phyloP scores from a whole-genome alignment of 805 yeast species.

The Candida methanosorbosa region DNA sequence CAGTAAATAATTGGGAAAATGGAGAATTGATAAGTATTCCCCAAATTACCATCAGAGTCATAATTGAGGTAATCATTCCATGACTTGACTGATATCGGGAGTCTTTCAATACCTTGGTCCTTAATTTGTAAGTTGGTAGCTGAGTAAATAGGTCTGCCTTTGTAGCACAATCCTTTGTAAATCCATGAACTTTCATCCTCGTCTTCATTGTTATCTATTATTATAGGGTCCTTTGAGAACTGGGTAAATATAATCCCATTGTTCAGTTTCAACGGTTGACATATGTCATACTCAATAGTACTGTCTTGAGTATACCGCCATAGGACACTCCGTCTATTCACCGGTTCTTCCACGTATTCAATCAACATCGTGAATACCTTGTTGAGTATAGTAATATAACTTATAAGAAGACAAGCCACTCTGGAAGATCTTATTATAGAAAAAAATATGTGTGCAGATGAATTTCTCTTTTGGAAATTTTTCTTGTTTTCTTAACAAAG shows the following conservation, averaged over 20 bases:
- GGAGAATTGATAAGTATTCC: conserved; percentile 36
- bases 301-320: conserved; percentile 24
- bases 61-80: conserved; percentile 38
- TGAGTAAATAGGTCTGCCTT: conserved; percentile 12
- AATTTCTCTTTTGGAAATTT: too few species aligned
- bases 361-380: too few species aligned
- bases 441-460: too few species aligned
- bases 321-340: conserved; percentile 15
- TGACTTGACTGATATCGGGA: conserved; percentile 35
- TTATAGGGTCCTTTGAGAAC: too few species aligned
- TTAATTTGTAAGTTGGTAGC: conserved; percentile 9
- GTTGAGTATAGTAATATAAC: too few species aligned
- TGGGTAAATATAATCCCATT: too few species aligned
- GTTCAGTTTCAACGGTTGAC: conserved; percentile 20
- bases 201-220: too few species aligned
- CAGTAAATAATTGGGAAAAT: conserved; percentile 57
- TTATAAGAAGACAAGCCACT: too few species aligned
- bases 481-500: too few species aligned
- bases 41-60: conserved; percentile 26
- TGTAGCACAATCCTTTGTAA: conserved; percentile 9
- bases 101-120: conserved; percentile 15
- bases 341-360: too few species aligned
- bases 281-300: conserved; percentile 18
- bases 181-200: too few species aligned
- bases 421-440: too few species aligned